Percentiles rank a stretch among this genome's conserved stretches.
Conservation (phyloP, 1,284 basidiomycete genomes). For the Bjerkandera adusta region DNA sequence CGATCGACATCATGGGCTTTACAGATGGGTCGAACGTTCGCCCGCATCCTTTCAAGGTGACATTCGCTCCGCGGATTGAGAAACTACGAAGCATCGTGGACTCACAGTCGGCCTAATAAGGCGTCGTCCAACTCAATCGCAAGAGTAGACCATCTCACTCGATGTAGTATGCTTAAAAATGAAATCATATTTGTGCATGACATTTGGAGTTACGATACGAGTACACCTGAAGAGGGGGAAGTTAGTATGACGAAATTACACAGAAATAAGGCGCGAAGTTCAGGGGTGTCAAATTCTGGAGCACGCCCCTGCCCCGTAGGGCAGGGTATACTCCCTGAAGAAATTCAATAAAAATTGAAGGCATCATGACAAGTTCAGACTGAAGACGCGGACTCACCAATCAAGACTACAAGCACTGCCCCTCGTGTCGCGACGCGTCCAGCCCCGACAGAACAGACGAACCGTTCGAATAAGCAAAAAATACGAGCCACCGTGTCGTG, state of each 20-base stretch:
- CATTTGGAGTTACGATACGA: no score
- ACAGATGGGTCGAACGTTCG: constrained; percentile 57
- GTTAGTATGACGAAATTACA: not conserved
- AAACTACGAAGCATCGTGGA: constrained; percentile 13
- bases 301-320: constrained; percentile 49
- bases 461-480: constrained; percentile 52
- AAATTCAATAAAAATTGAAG: constrained; percentile 62
- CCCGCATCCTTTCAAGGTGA: constrained; percentile 50
- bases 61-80: constrained; percentile 33
- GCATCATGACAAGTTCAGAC: constrained; percentile 16
- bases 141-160: no score
- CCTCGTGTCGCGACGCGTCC: constrained; percentile 3
- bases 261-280: constrained; percentile 25
- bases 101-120: no score
- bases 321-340: constrained; percentile 80
- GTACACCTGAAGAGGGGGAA: not conserved
- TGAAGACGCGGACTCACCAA: constrained; percentile 33
- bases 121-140: no score
- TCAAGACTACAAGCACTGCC: not conserved
- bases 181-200: no score
- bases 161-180: no score
- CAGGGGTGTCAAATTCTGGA: constrained; percentile 78
- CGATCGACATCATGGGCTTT: constrained; percentile 56
- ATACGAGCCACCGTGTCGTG: constrained; percentile 46
- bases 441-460: constrained; percentile 32